Conservation (phyloP, 768 basidiomycete species). For the Jaapia argillacea region DNA sequence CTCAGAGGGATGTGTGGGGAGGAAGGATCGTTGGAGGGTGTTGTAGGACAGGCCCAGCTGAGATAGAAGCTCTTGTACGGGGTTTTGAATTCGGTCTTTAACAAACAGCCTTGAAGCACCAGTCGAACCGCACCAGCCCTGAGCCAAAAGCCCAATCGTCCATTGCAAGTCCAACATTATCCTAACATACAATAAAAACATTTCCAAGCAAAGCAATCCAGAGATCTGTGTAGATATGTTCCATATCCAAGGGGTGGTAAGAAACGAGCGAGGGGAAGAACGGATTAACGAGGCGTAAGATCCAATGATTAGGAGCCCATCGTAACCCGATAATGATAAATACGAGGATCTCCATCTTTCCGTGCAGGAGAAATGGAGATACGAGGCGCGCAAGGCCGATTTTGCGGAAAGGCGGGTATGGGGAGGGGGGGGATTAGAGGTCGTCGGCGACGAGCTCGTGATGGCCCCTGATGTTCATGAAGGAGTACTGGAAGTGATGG, state of each 20-base stretch:
- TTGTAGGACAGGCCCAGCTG: constrained; percentile 47
- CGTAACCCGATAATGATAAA: neutral
- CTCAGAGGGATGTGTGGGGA: constrained; percentile 24
- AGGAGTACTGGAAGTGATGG: constrained; percentile 18
- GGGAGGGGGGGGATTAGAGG: too few species aligned
- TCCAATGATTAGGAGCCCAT: neutral
- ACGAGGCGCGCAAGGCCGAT: neutral
- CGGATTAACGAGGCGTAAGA: neutral
- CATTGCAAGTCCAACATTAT: neutral
- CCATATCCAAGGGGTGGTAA: neutral
- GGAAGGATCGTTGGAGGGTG: constrained; percentile 62
- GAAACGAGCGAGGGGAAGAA: neutral
- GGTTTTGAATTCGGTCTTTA: neutral
- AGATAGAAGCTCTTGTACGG: constrained; percentile 27
- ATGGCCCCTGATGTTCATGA: constrained; percentile 20
- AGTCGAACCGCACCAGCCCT: neutral
- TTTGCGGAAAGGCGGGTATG: too few species aligned
- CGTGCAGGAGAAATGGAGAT: neutral
- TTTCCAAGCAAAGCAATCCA: too few species aligned
- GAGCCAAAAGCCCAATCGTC: neutral
- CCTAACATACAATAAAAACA: too few species aligned
- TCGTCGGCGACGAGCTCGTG: neutral
- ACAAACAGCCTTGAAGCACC: neutral
- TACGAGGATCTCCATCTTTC: neutral
- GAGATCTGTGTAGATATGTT: neutral